A percentile compares a stretch with the other conserved stretches of the same genome.
phyloP scores from a whole-genome alignment of 163 green algal genomes.

The Scenedesmus sp. region DNA sequence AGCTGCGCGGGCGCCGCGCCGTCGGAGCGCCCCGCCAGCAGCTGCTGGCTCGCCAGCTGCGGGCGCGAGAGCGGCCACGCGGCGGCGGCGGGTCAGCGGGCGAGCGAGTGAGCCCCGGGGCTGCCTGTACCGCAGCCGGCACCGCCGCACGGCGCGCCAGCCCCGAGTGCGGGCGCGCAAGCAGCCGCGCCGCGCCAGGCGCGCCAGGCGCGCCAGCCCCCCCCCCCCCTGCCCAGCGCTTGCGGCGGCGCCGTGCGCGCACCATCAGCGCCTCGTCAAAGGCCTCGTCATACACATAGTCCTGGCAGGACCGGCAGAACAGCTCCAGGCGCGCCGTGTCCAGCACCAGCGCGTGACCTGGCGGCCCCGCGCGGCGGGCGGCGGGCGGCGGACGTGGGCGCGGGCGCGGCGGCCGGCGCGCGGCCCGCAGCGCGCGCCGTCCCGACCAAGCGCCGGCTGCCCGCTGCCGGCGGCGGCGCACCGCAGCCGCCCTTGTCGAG shows the following conservation, averaged over 20 bases:
- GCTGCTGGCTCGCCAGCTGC: slow-evolving; percentile 33
- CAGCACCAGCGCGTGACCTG: slow-evolving; percentile 48
- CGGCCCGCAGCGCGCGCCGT: too few relatives aligned
- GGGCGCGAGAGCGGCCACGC: too few relatives aligned
- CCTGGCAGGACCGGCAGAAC: slow-evolving; percentile 51
- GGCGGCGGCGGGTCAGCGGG: too few relatives aligned
- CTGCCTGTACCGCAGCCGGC: too few relatives aligned
- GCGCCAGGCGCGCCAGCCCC: too few relatives aligned
- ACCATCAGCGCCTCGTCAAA: slow-evolving; percentile 54
- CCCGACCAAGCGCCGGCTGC: too few relatives aligned
- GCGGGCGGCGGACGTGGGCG: too few relatives aligned
- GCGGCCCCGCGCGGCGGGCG: too few relatives aligned
- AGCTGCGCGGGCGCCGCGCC: neutral
- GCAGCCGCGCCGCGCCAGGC: neutral
- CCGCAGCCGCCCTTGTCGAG: neutral
- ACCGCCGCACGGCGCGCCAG: neutral
- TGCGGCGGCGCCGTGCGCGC: too few relatives aligned
- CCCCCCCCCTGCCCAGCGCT: too few relatives aligned
- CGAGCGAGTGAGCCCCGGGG: neutral
- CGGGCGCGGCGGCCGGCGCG: too few relatives aligned
- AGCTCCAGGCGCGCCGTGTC: slow-evolving; percentile 51
- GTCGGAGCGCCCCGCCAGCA: slow-evolving; percentile 5
- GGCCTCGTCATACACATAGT: slow-evolving; percentile 49
- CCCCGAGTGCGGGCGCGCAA: neutral
- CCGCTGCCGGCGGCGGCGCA: neutral